Conservation (phyloP, 2,329 filamentous ascomycete genomes). For the Microdochium bolleyi region DNA sequence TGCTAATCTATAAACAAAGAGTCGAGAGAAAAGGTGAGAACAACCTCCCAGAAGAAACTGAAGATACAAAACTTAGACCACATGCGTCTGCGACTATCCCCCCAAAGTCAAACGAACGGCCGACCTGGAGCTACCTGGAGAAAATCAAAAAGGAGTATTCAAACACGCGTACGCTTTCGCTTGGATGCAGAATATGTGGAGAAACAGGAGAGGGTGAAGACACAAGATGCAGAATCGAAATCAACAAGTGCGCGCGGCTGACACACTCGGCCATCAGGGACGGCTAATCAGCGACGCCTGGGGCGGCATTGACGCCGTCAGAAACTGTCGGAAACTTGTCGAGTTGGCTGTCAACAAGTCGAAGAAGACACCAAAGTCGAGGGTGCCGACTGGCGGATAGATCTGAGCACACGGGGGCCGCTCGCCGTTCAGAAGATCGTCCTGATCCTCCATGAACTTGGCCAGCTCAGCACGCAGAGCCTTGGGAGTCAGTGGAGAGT, state of each 20-base stretch:
- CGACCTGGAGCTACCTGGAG: background rate
- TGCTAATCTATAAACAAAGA: background rate
- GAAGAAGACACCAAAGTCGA: background rate
- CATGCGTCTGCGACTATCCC: too few relatives aligned
- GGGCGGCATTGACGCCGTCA: background rate
- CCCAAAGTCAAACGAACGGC: too few relatives aligned
- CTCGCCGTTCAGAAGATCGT: background rate
- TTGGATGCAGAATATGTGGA: too few relatives aligned
- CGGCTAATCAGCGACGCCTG: background rate
- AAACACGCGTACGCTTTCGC: too few relatives aligned
- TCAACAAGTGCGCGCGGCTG: background rate
- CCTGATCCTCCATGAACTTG: slow-evolving; percentile 4
- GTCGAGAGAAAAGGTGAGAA: background rate
- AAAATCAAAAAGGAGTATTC: background rate
- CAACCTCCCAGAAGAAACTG: too few relatives aligned
- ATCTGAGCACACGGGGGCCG: slow-evolving; percentile 7
- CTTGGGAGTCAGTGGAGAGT: slow-evolving; percentile 7
- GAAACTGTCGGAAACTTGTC: background rate
- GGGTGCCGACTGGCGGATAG: slow-evolving; percentile 7
- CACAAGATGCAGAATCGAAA: too few relatives aligned
- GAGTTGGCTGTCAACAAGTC: background rate
- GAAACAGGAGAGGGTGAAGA: too few relatives aligned
- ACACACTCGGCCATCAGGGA: background rate
- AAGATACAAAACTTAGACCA: too few relatives aligned
- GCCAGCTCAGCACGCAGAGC: slow-evolving; percentile 7